A percentile compares a stretch with the other conserved stretches of the same genome.
phyloP scores from a whole-genome alignment of 495 filamentous ascomycete species.

The Hyaloscypha variabilis region DNA sequence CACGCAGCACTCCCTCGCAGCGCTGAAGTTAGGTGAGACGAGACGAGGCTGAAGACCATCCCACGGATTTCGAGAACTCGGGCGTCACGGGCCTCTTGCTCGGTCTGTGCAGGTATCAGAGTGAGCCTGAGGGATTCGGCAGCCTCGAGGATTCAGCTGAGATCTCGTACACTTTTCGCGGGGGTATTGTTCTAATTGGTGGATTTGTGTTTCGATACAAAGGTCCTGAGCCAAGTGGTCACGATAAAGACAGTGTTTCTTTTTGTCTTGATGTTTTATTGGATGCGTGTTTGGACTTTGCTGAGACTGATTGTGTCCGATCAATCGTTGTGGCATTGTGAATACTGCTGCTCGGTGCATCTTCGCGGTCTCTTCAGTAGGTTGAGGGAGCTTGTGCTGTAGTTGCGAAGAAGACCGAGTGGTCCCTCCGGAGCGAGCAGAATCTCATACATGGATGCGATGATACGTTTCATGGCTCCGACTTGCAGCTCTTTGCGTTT shows the following conservation, averaged over 20 bases:
- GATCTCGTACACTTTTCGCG: background rate
- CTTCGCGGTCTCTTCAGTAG: background rate
- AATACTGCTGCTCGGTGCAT: background rate
- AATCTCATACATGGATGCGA: background rate
- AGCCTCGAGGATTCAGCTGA: background rate
- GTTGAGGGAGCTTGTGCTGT: background rate
- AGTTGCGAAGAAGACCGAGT: background rate
- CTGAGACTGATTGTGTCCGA: background rate
- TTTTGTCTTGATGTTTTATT: background rate
- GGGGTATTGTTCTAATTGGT: background rate
- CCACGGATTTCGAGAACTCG: background rate
- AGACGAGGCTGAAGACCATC: background rate
- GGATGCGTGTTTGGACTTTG: background rate
- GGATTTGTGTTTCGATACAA: background rate
- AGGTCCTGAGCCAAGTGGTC: background rate
- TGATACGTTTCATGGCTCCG: background rate
- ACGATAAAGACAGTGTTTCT: background rate
- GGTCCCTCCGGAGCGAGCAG: background rate
- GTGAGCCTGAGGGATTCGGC: background rate
- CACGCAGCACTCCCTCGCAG: background rate
- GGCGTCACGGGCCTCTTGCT: background rate
- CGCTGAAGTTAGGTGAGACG: conserved; percentile 4
- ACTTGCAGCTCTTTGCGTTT: background rate
- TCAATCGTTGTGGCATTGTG: background rate
- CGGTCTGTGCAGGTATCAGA: background rate